A percentile compares a stretch with the other conserved stretches of the same genome.
Conservation (phyloP, 2,329 filamentous ascomycete genomes). For the Calonectria pseudoreteaudii region DNA sequence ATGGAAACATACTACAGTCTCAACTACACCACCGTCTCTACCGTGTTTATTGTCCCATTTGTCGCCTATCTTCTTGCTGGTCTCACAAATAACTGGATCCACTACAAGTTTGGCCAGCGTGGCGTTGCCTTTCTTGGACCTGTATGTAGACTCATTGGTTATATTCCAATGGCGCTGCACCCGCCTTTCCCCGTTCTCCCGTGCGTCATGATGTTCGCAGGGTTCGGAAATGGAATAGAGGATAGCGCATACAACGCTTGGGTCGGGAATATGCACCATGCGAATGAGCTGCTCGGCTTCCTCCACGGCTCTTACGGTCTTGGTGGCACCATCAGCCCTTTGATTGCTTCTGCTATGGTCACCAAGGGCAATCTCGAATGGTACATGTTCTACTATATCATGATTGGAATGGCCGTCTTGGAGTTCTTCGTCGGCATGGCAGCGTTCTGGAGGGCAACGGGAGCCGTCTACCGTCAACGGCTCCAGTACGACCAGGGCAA, state of each 20-base stretch:
- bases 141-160: constrained; percentile 71
- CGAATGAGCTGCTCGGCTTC: constrained; percentile 80
- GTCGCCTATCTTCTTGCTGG: constrained; percentile 74
- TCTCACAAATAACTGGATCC: constrained; percentile 73
- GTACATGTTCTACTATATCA: constrained; percentile 82
- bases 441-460: constrained; percentile 75
- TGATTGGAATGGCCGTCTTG: constrained; percentile 69
- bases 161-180: constrained; percentile 73
- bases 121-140: constrained; percentile 77
- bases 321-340: constrained; percentile 75
- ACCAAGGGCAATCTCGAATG: constrained; percentile 71
- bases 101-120: constrained; percentile 74
- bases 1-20: constrained; percentile 67
- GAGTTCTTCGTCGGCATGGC: constrained; percentile 64
- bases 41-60: constrained; percentile 76
- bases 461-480: constrained; percentile 60
- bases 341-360: constrained; percentile 80
- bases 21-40: constrained; percentile 71
- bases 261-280: constrained; percentile 76
- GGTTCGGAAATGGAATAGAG: constrained; percentile 78
- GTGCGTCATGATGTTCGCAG: constrained; percentile 72
- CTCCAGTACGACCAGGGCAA: constrained; percentile 45
- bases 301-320: constrained; percentile 79
- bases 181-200: constrained; percentile 77
- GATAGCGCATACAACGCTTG: constrained; percentile 71